phyloP scores from a whole-genome alignment of 257 asterid genomes.

The Lycium barbarum region DNA sequence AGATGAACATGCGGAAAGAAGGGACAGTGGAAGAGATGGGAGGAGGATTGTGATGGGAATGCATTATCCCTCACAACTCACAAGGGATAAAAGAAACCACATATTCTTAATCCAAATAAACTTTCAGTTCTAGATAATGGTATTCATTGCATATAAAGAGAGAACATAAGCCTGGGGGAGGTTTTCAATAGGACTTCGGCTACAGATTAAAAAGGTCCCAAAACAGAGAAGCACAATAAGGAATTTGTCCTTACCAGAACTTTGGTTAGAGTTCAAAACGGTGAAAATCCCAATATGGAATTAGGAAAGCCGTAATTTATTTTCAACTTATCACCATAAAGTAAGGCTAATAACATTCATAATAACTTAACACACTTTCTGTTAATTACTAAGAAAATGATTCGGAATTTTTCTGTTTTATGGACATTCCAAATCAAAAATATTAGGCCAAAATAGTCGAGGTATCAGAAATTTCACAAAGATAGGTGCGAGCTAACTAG shows the following conservation, averaged over 20 bases:
- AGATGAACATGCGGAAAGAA: neutral
- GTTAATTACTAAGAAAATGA: neutral
- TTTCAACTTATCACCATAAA: neutral
- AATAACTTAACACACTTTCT: constrained; percentile 2
- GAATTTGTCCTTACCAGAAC: neutral
- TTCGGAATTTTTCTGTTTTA: neutral
- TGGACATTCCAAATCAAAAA: neutral
- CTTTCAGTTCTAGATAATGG: neutral
- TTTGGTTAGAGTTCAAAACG: neutral
- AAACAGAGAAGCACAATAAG: constrained; percentile 9
- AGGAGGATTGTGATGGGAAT: neutral
- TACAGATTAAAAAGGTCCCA: neutral
- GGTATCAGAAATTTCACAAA: neutral
- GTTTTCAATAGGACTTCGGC: neutral
- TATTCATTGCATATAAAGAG: neutral
- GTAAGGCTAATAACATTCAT: neutral
- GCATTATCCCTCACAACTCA: neutral
- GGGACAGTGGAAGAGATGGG: neutral
- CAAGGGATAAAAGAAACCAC: neutral
- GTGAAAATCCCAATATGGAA: neutral
- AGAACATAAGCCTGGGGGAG: neutral
- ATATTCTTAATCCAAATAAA: constrained; percentile 1
- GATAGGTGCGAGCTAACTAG: neutral
- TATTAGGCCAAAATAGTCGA: too few species aligned
- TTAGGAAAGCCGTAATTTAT: neutral